phyloP scores from a whole-genome alignment of 2,329 filamentous ascomycete species.

The Ophiostoma triangulosporum region DNA sequence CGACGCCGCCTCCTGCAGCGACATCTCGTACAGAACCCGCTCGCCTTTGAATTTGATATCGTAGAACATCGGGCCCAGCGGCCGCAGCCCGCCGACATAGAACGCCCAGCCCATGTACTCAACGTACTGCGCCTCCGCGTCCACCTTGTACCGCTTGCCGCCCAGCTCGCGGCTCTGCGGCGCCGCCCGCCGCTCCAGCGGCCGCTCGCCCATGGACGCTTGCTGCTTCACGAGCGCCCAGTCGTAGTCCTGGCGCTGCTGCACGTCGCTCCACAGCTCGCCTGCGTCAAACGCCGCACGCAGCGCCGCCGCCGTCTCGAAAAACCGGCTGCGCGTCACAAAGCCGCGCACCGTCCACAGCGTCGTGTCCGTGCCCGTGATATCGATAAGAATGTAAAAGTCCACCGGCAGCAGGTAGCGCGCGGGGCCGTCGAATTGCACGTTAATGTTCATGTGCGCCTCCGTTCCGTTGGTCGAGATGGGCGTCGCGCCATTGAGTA shows the following conservation, averaged over 20 bases:
- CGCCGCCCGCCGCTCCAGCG: constrained; percentile 23
- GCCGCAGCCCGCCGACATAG: constrained; percentile 31
- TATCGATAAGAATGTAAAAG: constrained; percentile 30
- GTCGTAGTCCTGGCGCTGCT: constrained; percentile 21
- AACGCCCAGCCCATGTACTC: constrained; percentile 41
- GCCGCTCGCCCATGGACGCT: constrained; percentile 17
- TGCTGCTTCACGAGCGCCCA: constrained; percentile 24
- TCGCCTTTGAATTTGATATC: constrained; percentile 42
- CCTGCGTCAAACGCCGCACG: constrained; percentile 25
- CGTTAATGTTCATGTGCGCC: constrained; percentile 27
- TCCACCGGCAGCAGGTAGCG: constrained; percentile 30
- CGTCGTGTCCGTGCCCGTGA: constrained; percentile 28
- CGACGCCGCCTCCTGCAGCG: constrained; percentile 39
- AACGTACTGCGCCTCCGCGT: constrained; percentile 31
- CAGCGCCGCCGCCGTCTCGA: constrained; percentile 21
- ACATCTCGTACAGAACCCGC: constrained; percentile 40
- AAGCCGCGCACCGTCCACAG: constrained; percentile 29
- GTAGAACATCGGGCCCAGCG: constrained; percentile 32
- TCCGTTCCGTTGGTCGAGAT: constrained; percentile 27
- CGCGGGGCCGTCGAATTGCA: constrained; percentile 26
- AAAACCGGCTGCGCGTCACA: constrained; percentile 28
- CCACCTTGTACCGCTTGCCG: constrained; percentile 29
- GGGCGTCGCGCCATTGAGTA: constrained; percentile 23
- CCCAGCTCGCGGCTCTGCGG: constrained; percentile 25
- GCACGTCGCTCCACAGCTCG: constrained; percentile 22